Percentiles rank a stretch among this genome's conserved stretches.
These are phyloP conservation scores for Excoecaria agallocha DNA, from an alignment of 345 rosid species.

Conservation along the genomic window DNA sequence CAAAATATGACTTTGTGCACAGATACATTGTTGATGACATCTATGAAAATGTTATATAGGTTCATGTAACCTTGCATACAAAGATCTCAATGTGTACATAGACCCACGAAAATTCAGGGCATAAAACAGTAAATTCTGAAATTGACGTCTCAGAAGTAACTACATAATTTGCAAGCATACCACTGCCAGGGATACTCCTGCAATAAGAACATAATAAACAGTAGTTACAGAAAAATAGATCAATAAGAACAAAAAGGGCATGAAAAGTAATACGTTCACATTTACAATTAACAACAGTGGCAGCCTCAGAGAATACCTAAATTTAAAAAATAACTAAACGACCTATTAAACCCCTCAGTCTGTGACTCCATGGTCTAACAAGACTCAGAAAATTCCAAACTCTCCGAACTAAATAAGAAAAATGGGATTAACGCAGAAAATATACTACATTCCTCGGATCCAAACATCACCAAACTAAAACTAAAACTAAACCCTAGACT, in stretches of 20 bases:
- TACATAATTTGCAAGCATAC: background rate
- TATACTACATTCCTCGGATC: constrained; percentile 22
- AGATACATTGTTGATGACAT: background rate
- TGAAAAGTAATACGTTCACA: background rate
- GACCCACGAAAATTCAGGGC: background rate
- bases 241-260: background rate
- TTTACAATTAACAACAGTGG: background rate
- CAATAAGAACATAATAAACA: background rate
- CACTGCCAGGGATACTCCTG: background rate
- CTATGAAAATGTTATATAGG: background rate
- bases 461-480: constrained; percentile 11
- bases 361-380: background rate
- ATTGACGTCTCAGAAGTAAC: background rate
- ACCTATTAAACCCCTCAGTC: background rate
- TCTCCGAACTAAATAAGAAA: background rate
- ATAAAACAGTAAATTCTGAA: background rate
- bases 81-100: background rate
- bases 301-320: constrained; percentile 21
- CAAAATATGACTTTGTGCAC: background rate
- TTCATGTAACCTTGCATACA: background rate
- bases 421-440: constrained; percentile 17
- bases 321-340: background rate
- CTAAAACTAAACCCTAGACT: constrained; percentile 22
- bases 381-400: background rate
- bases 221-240: too few species aligned